Percentiles rank a stretch among this genome's conserved stretches.
These are phyloP conservation scores for Yamadazyma philogaea DNA, from an alignment of 805 yeast species.

Conservation along the genomic window DNA sequence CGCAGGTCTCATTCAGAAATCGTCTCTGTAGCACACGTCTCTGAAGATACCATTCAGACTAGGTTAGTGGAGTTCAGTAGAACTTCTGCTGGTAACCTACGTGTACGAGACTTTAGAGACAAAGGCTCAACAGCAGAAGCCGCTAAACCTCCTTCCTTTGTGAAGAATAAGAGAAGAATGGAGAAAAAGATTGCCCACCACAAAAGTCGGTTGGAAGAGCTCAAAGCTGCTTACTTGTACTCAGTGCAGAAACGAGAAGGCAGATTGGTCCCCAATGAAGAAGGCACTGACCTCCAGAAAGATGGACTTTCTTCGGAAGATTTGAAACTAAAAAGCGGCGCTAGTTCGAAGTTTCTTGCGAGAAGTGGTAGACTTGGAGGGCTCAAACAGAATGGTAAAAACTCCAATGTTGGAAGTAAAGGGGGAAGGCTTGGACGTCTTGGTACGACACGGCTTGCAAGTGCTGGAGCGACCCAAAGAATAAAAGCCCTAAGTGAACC, in stretches of 20 bases:
- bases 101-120: slow-evolving; percentile 68
- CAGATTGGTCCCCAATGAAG: too few relatives aligned
- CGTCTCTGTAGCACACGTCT: slow-evolving; percentile 92
- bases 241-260: neutral
- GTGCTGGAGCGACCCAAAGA: neutral
- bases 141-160: slow-evolving; percentile 75
- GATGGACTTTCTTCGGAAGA: neutral
- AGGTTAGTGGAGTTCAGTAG: slow-evolving; percentile 83
- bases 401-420: neutral
- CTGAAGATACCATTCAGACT: slow-evolving; percentile 88
- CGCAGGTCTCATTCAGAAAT: slow-evolving; percentile 90
- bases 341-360: neutral
- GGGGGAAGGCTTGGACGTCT: neutral
- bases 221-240: slow-evolving; percentile 4
- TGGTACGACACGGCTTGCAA: neutral
- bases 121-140: slow-evolving; percentile 38
- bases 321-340: too few relatives aligned
- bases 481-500: neutral
- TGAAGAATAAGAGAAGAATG: neutral
- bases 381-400: neutral
- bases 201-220: neutral
- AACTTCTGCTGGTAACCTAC: slow-evolving; percentile 69
- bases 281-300: neutral
- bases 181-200: neutral
- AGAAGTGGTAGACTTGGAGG: neutral